Conservation (phyloP, 352 stramenopile genomes). For the Phytophthora megakarya region DNA sequence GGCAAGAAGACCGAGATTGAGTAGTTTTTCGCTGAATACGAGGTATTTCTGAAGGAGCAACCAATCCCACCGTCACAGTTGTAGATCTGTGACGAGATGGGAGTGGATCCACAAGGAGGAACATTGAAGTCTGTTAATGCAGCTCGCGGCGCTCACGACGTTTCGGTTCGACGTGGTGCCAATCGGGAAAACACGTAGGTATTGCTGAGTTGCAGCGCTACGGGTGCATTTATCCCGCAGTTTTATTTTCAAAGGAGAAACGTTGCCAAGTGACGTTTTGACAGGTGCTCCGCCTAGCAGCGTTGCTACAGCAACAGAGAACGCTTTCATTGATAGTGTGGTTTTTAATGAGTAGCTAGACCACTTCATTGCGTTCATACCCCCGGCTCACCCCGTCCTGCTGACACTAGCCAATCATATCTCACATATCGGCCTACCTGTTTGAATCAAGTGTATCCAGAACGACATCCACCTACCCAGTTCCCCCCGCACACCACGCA, state of each 20-base stretch:
- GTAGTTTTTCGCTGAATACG: no score
- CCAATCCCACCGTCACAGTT: no score
- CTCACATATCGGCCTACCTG: no score
- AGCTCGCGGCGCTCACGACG: neutral
- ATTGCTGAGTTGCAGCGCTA: neutral
- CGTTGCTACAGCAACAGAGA: neutral
- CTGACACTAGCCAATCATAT: neutral
- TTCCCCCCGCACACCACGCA: no score
- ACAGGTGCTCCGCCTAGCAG: neutral
- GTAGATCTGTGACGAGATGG: no score
- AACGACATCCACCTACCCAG: no score
- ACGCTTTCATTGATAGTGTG: neutral
- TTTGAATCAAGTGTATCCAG: no score
- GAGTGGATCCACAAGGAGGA: constrained; percentile 52
- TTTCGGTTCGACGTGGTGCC: neutral
- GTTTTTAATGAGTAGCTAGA: neutral
- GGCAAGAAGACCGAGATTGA: no score
- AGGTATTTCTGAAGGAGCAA: no score
- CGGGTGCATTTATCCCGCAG: neutral
- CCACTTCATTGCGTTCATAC: neutral
- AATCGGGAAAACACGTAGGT: neutral
- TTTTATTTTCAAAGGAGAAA: neutral
- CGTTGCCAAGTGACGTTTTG: neutral
- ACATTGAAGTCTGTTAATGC: constrained; percentile 50
- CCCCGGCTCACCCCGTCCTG: neutral